Evolutionary conservation across 192 early-diverging fungal species (phyloP), one percentile per base, ranked within the genome.

Genomic region (Coemansia sp.): DNA sequence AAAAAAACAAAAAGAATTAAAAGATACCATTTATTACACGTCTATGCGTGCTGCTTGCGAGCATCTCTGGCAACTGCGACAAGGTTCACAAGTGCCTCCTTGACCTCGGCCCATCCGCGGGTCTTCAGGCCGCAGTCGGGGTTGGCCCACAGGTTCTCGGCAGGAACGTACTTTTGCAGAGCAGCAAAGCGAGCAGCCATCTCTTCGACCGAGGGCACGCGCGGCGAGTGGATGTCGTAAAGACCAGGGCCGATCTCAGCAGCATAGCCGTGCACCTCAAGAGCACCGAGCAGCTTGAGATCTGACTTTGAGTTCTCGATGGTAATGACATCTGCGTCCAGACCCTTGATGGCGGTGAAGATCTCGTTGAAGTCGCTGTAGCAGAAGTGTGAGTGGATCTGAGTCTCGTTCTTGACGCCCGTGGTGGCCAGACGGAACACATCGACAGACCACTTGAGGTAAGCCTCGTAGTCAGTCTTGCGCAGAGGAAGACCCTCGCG

Each of bases 311-410:
- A 92, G 86, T 94, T 96, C 79, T 99, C 97, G 74, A 99, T 98
- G 40, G 97, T 96, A 72, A 99, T 91, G 55, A 93, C 94, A 85
- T 99, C 96, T 60, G 91, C 94, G 86, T 98, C 96, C 61, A 98
- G 83, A 77, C 84, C 85, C 70, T 90, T 82, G 83, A 99, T 98
- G 31, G 95, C 89, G 48, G 89, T 87, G 84, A 99, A 94, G 75
- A 99, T 99, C 84, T 96, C 96, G 83, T 98, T 93, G 81, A 99
- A 99, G 82, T 99, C 97, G 78, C 89, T 91, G 90, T 99, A 99
- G 85, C 96, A 99, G 89, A 99, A 95, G 84, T 97, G 96, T 55
- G 91, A 91, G 89, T 98, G 97, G 82, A 99, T 96, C 85, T 98
- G 94, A 48, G 94, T 96, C 48, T 86, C 85, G 75, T 94, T 87